Percentiles rank a stretch among this genome's conserved stretches.
phyloP scores from a whole-genome alignment of 2,329 filamentous ascomycete species.

The Trichoderma pleuroti region DNA sequence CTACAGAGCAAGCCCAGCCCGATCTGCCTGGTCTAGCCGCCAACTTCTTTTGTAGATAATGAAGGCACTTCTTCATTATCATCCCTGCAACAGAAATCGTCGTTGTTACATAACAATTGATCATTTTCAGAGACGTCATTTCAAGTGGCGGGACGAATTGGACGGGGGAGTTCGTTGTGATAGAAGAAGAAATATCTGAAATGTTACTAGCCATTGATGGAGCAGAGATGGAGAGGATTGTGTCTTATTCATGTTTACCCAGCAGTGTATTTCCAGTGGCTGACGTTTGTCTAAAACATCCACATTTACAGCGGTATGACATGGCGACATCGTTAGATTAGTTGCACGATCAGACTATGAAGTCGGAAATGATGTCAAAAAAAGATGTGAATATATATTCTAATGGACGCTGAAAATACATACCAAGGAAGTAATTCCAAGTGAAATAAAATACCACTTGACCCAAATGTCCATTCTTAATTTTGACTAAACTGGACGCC shows the following conservation, averaged over 20 bases:
- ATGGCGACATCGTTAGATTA: background rate
- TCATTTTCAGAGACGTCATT: background rate
- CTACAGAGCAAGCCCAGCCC: background rate
- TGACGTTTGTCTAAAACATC: background rate
- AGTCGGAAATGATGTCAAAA: background rate
- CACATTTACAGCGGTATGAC: background rate
- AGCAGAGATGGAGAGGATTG: background rate
- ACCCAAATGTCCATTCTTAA: background rate
- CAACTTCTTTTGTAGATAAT: background rate
- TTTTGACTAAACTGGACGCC: conserved; percentile 4
- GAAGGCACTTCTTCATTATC: background rate
- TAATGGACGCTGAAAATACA: background rate
- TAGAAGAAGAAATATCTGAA: background rate
- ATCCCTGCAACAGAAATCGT: background rate
- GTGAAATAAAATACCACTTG: background rate
- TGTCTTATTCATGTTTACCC: background rate
- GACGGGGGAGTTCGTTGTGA: background rate
- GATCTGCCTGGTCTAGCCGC: background rate
- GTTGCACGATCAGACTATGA: background rate
- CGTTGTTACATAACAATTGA: background rate
- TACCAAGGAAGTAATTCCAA: background rate
- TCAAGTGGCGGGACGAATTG: background rate
- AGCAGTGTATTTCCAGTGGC: background rate
- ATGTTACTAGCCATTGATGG: background rate
- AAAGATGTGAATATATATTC: background rate